Conservation (phyloP, 345 rosid genomes). For the Barbarea vulgaris region DNA sequence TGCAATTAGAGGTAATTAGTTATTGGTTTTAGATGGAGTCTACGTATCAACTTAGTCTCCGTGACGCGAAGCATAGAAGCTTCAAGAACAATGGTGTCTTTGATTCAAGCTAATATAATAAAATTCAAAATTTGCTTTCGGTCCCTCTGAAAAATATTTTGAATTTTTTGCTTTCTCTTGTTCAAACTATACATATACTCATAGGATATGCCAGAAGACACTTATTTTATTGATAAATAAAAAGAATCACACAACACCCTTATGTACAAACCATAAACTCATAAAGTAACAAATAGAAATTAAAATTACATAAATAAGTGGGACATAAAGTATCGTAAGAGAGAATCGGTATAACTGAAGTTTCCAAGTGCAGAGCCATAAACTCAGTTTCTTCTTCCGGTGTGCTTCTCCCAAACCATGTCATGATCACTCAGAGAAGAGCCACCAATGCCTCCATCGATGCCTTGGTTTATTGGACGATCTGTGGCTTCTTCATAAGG, state of each 20-base stretch:
- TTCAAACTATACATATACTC: constrained; percentile 3
- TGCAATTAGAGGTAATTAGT: not conserved
- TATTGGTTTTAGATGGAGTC: not conserved
- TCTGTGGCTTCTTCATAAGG: not conserved
- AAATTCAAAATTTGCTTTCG: constrained; percentile 18
- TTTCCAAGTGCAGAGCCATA: not conserved
- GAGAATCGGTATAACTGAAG: not conserved
- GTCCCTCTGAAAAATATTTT: constrained; percentile 56
- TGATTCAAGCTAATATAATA: not conserved
- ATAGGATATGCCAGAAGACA: no score
- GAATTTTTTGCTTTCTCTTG: constrained; percentile 27
- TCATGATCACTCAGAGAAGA: not conserved
- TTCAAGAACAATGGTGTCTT: constrained; percentile 10
- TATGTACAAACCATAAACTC: not conserved
- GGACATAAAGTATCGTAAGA: not conserved
- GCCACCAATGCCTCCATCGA: not conserved
- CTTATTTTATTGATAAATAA: not conserved
- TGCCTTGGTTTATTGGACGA: not conserved
- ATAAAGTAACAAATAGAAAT: not conserved
- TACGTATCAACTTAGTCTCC: not conserved
- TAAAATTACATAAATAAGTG: not conserved
- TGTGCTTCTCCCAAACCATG: not conserved
- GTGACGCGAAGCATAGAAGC: not conserved
- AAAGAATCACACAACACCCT: not conserved
- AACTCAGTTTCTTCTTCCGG: constrained; percentile 8